phyloP scores from a whole-genome alignment of 208 protist species.

The Tritrichomonas foetus region DNA sequence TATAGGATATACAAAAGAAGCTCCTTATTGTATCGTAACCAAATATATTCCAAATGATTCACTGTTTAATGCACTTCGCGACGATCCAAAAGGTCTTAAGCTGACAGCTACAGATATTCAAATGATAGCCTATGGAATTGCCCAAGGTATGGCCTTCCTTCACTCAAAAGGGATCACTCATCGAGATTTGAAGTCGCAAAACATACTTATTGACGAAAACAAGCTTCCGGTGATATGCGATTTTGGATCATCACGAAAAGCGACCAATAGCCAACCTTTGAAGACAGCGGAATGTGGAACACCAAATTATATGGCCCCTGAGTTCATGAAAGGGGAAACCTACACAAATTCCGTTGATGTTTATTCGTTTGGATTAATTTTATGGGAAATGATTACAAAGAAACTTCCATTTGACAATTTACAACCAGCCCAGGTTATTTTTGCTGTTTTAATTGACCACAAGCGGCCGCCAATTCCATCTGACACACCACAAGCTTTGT shows the following conservation, averaged over 20 bases:
- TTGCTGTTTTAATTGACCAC: not conserved
- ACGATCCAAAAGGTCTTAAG: not conserved
- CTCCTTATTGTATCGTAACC: constrained; percentile 22
- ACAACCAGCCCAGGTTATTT: not conserved
- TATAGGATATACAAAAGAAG: not conserved
- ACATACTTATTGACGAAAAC: constrained; percentile 6
- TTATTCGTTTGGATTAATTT: not conserved
- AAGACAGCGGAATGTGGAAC: not conserved
- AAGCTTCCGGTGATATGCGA: constrained; percentile 25
- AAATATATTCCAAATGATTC: not conserved
- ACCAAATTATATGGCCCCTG: constrained; percentile 20
- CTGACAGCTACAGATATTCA: not conserved
- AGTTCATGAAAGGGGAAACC: not conserved
- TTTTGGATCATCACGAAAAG: not conserved
- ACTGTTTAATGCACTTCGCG: not conserved
- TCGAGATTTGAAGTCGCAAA: constrained; percentile 10
- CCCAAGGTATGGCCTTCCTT: not conserved
- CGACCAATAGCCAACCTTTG: too few relatives aligned
- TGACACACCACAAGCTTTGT: not conserved
- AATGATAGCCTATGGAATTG: not conserved
- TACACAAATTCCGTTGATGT: not conserved
- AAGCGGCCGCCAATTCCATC: not conserved
- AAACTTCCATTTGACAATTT: not conserved
- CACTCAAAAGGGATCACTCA: not conserved
- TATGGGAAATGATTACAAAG: constrained; percentile 7